Evolutionary conservation across 306 rosid species (phyloP), one percentile per base, ranked within the genome.

Genomic region (Delonix regia): DNA sequence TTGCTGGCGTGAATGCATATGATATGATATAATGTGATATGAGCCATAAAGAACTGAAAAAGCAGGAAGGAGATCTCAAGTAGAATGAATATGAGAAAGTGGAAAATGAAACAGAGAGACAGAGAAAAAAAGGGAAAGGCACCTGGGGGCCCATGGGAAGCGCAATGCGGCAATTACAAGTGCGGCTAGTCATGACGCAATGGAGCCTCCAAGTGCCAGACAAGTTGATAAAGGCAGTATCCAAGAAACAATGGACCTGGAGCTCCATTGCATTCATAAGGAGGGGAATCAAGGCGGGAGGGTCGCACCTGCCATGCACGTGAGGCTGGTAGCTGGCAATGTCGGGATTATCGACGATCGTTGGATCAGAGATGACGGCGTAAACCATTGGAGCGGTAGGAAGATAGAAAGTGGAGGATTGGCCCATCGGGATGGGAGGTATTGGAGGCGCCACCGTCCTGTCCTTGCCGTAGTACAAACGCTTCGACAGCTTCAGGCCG

Each of bases 291-390:
- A 90, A 76, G 0, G 98, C 97, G 34, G 98, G 87, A 1, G 93
- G 90, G 14, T 94, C 93, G 38, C 90, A 87, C 83, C 81, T 75
- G 59, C 98, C 98, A 44, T 94, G 90, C 42, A 94, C 98, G 63
- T 94, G 88, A 0, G 98, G 98, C 88, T 94, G 98, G 84, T 94
- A 92, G 75, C 93, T 90, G 2, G 98, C 96, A 12, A 94, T 78
- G 62, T 94, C 97, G 3, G 98, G 98, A 60, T 94, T 94, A 52
- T 94, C 98, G 6, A 94, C 98, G 15, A 92, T 89, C 4, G 60
- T 62, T 21, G 98, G 98, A 78, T 92, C 80, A 41, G 13, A 16
- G 16, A 94, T 86, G 27, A 88, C 88, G 0, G 97, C 98, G 67
- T 90, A 94, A 19, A 90, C 80, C 97, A 90, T 90, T 0, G 93